Base-by-base conservation (phyloP, 1,284 basidiomycete species). In the Blastosporella zonata region DNA sequence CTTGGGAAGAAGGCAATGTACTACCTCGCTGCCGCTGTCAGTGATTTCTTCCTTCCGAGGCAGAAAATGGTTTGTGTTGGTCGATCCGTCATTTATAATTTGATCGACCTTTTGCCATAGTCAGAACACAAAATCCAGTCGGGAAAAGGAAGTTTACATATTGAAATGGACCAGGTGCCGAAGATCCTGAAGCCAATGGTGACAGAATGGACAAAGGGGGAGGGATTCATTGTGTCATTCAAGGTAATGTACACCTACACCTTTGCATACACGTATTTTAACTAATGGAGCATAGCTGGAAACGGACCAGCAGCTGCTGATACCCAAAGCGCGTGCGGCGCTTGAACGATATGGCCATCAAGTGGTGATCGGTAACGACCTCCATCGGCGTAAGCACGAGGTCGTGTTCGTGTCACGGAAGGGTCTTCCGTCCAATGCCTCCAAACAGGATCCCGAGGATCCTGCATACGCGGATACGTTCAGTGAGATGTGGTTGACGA, bases 141-240 rank as follows among this genome's bases (percentile, higher is more conserved):
- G 0, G 90, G 90, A 17, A 94, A 96, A 65, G 93, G 93, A 2
- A 94, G 89, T 55, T 70, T 99, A 28, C 80, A 86, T 35, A 90
- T 99, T 54, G 93, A 97, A 66, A 98, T 99, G 95, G 96, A 99
- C 65, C 94, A 97, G 67, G 95, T 98, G 1, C 96, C 97, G 6
- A 99, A 99, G 69, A 88, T 98, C 31, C 71, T 99, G 38, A 90
- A 91, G 65, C 87, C 92, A 0, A 77, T 99, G 70, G 94, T 97
- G 2, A 84, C 90, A 43, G 88, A 97, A 64, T 99, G 96, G 97
- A 88, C 86, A 0, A 85, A 85, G 46, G 58, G 54, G 1, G 84
- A 92, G 47, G 95, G 92, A 0, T 98, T 85, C 66, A 86, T 97
- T 36, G 93, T 99, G 39, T 95, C 92, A 1, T 99, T 99, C 81